Conservation (phyloP, 129 eudicot species). For the Pittosporum tobira region DNA sequence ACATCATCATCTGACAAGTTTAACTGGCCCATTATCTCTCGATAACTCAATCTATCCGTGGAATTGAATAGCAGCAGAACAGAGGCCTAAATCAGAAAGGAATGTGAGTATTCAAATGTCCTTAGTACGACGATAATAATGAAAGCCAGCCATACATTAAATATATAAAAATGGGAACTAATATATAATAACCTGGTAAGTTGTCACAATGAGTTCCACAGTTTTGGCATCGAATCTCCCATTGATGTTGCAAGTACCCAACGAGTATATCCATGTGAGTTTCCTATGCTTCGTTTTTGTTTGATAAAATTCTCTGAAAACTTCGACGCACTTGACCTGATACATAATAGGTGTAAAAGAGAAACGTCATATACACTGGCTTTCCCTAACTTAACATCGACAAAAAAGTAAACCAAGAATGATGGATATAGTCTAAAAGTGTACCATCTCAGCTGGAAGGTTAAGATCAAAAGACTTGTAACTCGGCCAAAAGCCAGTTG, state of each 20-base stretch:
- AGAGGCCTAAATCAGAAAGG: constrained; percentile 30
- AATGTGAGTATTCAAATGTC: not conserved
- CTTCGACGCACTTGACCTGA: constrained; percentile 95
- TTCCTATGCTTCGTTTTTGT: constrained; percentile 91
- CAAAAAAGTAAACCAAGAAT: not conserved
- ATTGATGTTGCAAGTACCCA: constrained; percentile 83
- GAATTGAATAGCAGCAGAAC: constrained; percentile 45
- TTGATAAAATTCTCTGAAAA: constrained; percentile 76
- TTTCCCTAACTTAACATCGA: not conserved
- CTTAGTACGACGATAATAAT: not conserved
- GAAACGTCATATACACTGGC: not conserved
- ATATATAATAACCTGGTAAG: constrained; percentile 92
- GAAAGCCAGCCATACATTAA: not conserved
- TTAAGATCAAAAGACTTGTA: constrained; percentile 42
- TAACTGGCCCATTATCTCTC: constrained; percentile 40
- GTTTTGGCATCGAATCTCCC: constrained; percentile 85
- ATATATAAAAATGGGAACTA: not conserved
- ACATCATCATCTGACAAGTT: constrained; percentile 51
- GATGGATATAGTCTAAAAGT: not conserved
- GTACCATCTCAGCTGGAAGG: constrained; percentile 45
- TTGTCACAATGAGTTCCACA: constrained; percentile 74
- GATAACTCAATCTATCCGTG: constrained; percentile 41
- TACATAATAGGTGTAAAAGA: constrained; percentile 10
- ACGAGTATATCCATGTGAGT: constrained; percentile 87
- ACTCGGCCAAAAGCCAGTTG: constrained; percentile 53